Evolutionary conservation across 2,329 filamentous ascomycete species (phyloP), one percentile per base, ranked within the genome.

Genomic region (Mariannaea elegans): DNA sequence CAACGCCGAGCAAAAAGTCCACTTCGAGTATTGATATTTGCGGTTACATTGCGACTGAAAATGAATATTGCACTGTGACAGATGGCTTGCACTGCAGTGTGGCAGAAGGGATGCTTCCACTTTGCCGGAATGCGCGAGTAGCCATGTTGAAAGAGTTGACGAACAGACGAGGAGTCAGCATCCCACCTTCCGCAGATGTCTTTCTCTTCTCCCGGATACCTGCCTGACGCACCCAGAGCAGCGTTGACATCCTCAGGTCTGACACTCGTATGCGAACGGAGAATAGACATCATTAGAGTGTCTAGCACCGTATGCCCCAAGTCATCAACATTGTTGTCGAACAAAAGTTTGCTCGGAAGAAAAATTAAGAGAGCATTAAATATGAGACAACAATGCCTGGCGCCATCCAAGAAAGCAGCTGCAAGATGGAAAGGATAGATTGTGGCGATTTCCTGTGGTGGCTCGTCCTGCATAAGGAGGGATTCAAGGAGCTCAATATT

Each of bases 131-230:
- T 32, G 8, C 23, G 18, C 6, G 36, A 5, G 2, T 23, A 21
- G 5, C 52, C 52, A 5, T 21, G 13, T 16, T 10, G 13, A 4
- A 32, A 34, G 5, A 56, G 45, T 14, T 36, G 21, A 3, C 45
- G 52, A 1, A 56, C 27, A 2, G 14, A 19, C 9, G 34, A 16
- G 3, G 34, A 32, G n/a, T 56, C 52, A 7, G 52, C 36, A 21
- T 56, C 52, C 52, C 52, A 56, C 18, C 52, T 32, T 6, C 52
- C 52, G 18, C 52, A 56, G 6, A 49, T 48, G 8, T 56, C 52
- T 5, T 18, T 24, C 23, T 49, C 52, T 14, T 56, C 44, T 10
- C 24, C 52, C 12, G 44, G 44, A 12, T 42, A 56, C 2, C 18
- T 19, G 4, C 23, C 23, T 1, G 14, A 19, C 7, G 18, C 6